phyloP scores from a whole-genome alignment of 208 protist genomes.

The Leishmania tropica region DNA sequence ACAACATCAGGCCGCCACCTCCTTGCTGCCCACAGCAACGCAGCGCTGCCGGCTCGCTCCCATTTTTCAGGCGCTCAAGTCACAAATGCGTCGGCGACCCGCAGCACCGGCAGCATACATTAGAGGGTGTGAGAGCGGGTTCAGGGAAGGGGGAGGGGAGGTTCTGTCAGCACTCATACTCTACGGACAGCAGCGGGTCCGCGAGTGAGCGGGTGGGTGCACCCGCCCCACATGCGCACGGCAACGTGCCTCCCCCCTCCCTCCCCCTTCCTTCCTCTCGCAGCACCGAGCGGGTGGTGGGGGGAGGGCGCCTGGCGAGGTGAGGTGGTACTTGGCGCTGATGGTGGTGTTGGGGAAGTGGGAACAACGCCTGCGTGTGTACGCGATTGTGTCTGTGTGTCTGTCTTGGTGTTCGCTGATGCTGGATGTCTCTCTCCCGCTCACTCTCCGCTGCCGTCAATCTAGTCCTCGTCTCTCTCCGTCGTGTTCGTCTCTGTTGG shows the following conservation, averaged over 20 bases:
- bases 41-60: background rate
- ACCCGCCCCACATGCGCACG: background rate
- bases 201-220: background rate
- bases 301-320: background rate
- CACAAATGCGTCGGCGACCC: background rate
- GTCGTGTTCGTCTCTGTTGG: too few relatives aligned
- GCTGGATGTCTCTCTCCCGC: background rate
- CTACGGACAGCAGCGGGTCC: background rate
- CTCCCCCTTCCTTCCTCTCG: background rate
- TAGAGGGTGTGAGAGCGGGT: background rate
- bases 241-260: background rate
- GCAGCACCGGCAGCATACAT: background rate
- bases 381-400: background rate
- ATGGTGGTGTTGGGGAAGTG: too few relatives aligned
- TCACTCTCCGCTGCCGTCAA: background rate
- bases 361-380: background rate
- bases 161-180: background rate
- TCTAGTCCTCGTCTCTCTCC: background rate
- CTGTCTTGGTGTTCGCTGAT: background rate
- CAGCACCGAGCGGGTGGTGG: background rate
- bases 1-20: background rate
- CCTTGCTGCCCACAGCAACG: background rate
- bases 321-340: background rate
- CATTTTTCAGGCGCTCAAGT: background rate
- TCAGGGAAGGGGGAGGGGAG: background rate